Evolutionary conservation across 2,329 filamentous ascomycete species (phyloP).

Genomic region (Teratosphaeria zuluensis): DNA sequence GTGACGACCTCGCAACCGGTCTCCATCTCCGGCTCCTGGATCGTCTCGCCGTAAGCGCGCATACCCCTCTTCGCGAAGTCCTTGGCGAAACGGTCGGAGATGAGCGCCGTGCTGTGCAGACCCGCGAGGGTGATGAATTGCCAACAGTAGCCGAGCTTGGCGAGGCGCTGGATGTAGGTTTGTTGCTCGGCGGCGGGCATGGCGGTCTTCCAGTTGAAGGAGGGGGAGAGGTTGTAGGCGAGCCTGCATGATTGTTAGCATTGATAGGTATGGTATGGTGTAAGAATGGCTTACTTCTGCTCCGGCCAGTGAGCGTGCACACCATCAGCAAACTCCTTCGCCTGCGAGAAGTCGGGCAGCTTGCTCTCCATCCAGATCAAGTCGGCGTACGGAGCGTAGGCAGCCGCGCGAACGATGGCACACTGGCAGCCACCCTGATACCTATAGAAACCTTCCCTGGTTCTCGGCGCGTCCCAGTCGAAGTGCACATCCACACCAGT

Average conservation of each 20-base stretch:
- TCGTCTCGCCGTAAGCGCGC: constrained; percentile 91
- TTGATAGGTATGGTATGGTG: neutral
- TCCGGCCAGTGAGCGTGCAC: constrained; percentile 93
- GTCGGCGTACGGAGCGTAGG: constrained; percentile 70
- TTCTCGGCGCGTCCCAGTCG: constrained; percentile 90
- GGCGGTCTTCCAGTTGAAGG: constrained; percentile 99
- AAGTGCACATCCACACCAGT: constrained; percentile 78
- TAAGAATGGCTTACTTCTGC: constrained; percentile 62
- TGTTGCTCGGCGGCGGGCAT: constrained; percentile 89
- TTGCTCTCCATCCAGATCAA: constrained; percentile 98
- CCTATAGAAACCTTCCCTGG: constrained; percentile 89
- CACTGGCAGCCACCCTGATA: constrained; percentile 86
- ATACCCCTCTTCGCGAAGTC: constrained; percentile 77
- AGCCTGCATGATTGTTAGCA: constrained; percentile 47
- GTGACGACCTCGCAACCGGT: constrained; percentile 86
- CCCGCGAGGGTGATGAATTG: constrained; percentile 99
- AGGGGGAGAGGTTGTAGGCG: constrained; percentile 94
- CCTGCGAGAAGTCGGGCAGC: constrained; percentile 82
- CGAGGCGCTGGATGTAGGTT: constrained; percentile 91
- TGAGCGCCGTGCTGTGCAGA: constrained; percentile 88
- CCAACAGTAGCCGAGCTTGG: constrained; percentile 89
- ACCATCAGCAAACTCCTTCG: constrained; percentile 83
- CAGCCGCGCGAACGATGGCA: constrained; percentile 79
- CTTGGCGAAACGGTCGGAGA: constrained; percentile 77
- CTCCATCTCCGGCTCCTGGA: constrained; percentile 96